A percentile compares a stretch with the other conserved stretches of the same genome.
These are phyloP conservation scores for Cryptococcus sp. DNA, from an alignment of 1,284 basidiomycete species.

Conservation along the genomic window DNA sequence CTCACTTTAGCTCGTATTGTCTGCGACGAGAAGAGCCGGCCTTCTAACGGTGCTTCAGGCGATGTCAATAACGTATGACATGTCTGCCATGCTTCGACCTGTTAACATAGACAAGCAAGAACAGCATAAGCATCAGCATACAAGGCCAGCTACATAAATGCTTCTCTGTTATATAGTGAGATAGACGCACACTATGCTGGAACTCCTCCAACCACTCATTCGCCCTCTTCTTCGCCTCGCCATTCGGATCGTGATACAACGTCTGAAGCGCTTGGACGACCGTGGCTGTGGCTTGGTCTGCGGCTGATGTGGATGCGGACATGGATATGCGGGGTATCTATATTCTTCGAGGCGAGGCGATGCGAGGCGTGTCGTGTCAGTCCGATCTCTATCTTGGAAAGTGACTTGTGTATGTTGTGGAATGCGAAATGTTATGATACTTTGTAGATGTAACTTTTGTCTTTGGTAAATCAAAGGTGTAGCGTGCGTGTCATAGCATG, in stretches of 20 bases:
- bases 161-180: not conserved
- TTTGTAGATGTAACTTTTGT: too few relatives aligned
- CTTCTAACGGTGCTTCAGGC: slow-evolving; percentile 74
- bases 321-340: slow-evolving; percentile 11
- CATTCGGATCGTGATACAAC: slow-evolving; percentile 69
- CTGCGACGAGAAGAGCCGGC: slow-evolving; percentile 93
- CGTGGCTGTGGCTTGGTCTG: slow-evolving; percentile 30
- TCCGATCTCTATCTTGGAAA: not conserved
- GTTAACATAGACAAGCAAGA: slow-evolving; percentile 30
- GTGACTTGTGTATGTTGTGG: too few relatives aligned
- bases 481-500: too few relatives aligned
- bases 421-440: too few relatives aligned
- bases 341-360: not conserved
- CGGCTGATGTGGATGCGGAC: slow-evolving; percentile 17
- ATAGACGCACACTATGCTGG: slow-evolving; percentile 85
- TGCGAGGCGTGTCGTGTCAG: not conserved
- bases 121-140: not conserved
- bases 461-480: too few relatives aligned
- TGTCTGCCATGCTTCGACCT: slow-evolving; percentile 94
- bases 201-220: slow-evolving; percentile 94
- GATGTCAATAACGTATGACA: slow-evolving; percentile 87
- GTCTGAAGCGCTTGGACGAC: slow-evolving; percentile 57
- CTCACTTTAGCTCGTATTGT: slow-evolving; percentile 92
- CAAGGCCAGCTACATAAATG: not conserved
- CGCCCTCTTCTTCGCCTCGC: slow-evolving; percentile 75